Evolutionary conservation across 345 rosid genomes (phyloP), one percentile per base, ranked within the genome.

Genomic region (Corymbia maculata): DNA sequence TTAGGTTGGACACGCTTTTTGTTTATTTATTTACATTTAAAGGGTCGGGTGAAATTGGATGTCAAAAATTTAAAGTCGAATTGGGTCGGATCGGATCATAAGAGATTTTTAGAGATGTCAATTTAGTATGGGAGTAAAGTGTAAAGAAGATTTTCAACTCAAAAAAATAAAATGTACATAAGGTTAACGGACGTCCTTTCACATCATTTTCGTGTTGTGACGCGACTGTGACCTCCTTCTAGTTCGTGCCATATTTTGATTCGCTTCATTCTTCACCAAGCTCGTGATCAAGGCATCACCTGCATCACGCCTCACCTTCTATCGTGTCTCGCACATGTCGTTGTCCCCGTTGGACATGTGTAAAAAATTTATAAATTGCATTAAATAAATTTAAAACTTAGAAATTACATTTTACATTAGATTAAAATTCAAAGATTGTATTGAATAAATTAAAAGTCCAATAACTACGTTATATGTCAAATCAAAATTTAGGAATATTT

Each of bases 81-180:
- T 53, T 5, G 5, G 0, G 0, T 28, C 15, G 4, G 2, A 5
- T 28, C 3, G 1, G 7, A 30, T 59, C 7, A 11, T 59, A 5
- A 0, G 2, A 0, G 0, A 26, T 61, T 12, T 61, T n/a, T 59
- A 11, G 0, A 11, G 16, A 28, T 5, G 12, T 61, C 15, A 1
- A 5, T 59, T 11, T 26, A 1, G 7, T 24, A 10, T 0, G 3
- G 10, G 7, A 36, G 4, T 36, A 0, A 26, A 26, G 5, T 1
- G 66, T 6, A 28, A 61, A 28, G 30, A 61, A 11, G 68, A 14
- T 4, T 50, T 9, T n/a, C n/a, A n/a, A n/a, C n/a, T n/a, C n/a
- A n/a, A n/a, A n/a, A n/a, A n/a, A n/a, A n/a, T n/a, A n/a, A n/a
- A n/a, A n/a, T n/a, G n/a, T n/a, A n/a, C n/a, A n/a, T n/a, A n/a